These are phyloP conservation scores for Phytophthora colocasiae DNA, from an alignment of 352 stramenopile genomes.

Conservation along the genomic window DNA sequence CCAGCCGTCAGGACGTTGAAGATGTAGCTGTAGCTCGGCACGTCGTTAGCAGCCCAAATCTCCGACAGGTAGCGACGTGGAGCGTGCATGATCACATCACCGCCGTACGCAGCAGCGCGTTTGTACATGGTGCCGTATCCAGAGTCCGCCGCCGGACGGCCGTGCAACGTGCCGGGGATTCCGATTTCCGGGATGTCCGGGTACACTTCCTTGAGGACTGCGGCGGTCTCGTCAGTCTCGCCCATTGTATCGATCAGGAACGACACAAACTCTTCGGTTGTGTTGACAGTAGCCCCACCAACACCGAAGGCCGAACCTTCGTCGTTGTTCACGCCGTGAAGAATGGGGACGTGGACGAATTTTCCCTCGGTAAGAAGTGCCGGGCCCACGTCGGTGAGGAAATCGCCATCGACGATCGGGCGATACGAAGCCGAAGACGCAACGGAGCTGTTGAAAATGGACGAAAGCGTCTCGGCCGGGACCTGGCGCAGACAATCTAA, in stretches of 20 bases:
- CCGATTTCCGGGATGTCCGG: slow-evolving; percentile 35
- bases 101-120: slow-evolving; percentile 28
- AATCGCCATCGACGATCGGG: slow-evolving; percentile 38
- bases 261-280: slow-evolving; percentile 30
- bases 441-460: slow-evolving; percentile 35
- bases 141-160: slow-evolving; percentile 27
- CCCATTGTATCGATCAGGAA: slow-evolving; percentile 33
- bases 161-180: slow-evolving; percentile 28
- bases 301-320: slow-evolving; percentile 38
- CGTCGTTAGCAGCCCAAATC: slow-evolving; percentile 29
- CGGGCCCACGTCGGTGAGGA: slow-evolving; percentile 29
- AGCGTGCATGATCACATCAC: slow-evolving; percentile 34
- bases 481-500: slow-evolving; percentile 39
- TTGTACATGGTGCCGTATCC: slow-evolving; percentile 41
- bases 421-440: slow-evolving; percentile 20
- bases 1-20: slow-evolving; percentile 35
- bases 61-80: slow-evolving; percentile 38
- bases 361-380: slow-evolving; percentile 31
- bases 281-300: slow-evolving; percentile 2
- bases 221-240: slow-evolving; percentile 27
- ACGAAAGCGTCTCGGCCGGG: slow-evolving; percentile 28
- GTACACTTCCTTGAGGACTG: slow-evolving; percentile 31
- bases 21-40: slow-evolving; percentile 38
- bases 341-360: slow-evolving; percentile 41
- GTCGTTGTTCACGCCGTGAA: slow-evolving; percentile 39